Evolutionary conservation across 345 rosid species (phyloP).

Genomic region (Mangifera indica): DNA sequence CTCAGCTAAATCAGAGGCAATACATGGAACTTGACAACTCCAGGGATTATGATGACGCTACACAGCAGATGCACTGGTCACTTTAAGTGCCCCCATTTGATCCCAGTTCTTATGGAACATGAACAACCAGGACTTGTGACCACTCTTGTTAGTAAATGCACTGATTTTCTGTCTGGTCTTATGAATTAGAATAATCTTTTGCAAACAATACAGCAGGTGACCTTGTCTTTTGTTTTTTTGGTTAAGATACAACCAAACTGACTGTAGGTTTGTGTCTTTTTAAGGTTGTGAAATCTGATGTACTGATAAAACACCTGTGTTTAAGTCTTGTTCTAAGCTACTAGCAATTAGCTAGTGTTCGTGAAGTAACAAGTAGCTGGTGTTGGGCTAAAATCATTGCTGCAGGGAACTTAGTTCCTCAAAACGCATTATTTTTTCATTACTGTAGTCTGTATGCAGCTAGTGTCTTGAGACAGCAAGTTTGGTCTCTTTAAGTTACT

Average conservation of each 20-base stretch:
- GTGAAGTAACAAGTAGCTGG: background rate
- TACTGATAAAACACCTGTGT: background rate
- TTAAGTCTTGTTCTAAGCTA: background rate
- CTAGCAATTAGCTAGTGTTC: background rate
- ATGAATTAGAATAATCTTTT: background rate
- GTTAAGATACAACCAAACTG: slow-evolving; percentile 14
- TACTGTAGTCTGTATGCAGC: background rate
- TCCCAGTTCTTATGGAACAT: background rate
- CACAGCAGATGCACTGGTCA: slow-evolving; percentile 69
- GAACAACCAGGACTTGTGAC: background rate
- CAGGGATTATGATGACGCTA: slow-evolving; percentile 55
- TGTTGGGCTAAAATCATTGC: background rate
- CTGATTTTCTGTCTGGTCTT: background rate
- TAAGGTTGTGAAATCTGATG: background rate
- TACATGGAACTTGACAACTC: slow-evolving; percentile 55
- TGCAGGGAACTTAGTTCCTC: background rate
- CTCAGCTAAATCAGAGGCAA: slow-evolving; percentile 55
- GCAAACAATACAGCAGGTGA: background rate
- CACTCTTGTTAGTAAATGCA: background rate
- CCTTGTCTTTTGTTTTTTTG: slow-evolving; percentile 8
- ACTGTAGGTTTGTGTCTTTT: slow-evolving; percentile 6
- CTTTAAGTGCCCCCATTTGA: slow-evolving; percentile 32
- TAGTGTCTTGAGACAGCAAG: background rate
- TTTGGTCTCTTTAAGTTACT: background rate
- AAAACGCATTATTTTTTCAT: background rate